These are phyloP conservation scores for Tetradesmus obliquus DNA, from an alignment of 139 green algal species.

Conservation along the genomic window DNA sequence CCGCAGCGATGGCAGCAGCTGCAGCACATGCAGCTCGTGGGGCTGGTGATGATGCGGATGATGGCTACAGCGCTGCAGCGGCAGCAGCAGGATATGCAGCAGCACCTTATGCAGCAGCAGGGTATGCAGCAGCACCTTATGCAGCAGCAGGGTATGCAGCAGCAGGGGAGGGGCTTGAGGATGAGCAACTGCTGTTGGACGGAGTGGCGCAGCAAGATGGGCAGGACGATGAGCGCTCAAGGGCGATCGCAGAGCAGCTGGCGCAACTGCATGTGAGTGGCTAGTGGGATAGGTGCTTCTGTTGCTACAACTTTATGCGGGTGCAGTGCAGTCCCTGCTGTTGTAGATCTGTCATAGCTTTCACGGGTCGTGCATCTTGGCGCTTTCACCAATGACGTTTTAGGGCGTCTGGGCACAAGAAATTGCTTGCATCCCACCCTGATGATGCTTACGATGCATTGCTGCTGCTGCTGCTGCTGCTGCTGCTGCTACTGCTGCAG, in stretches of 20 bases:
- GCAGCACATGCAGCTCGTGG: background rate
- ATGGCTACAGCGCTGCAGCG: background rate
- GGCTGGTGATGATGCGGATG: background rate
- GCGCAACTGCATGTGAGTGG: slow-evolving; percentile 45
- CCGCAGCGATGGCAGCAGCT: background rate
- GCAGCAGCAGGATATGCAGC: background rate
- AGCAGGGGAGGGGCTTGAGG: background rate
- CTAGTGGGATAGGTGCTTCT: no score
- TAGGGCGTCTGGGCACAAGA: no score
- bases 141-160: background rate
- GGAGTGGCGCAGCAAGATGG: background rate
- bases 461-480: background rate
- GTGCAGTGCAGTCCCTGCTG: no score
- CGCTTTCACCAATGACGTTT: no score
- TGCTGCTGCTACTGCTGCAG: slow-evolving; percentile 34
- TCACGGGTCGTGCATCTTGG: no score
- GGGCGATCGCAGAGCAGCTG: slow-evolving; percentile 56
- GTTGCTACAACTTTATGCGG: no score
- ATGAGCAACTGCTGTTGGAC: background rate
- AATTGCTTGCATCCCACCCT: no score
- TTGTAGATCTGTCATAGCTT: no score
- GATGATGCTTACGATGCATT: background rate
- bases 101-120: slow-evolving; percentile 1
- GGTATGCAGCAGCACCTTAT: background rate
- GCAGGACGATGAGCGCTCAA: slow-evolving; percentile 36